Evolutionary conservation across 495 filamentous ascomycete genomes (phyloP).

Genomic region (Neurospora sp.): DNA sequence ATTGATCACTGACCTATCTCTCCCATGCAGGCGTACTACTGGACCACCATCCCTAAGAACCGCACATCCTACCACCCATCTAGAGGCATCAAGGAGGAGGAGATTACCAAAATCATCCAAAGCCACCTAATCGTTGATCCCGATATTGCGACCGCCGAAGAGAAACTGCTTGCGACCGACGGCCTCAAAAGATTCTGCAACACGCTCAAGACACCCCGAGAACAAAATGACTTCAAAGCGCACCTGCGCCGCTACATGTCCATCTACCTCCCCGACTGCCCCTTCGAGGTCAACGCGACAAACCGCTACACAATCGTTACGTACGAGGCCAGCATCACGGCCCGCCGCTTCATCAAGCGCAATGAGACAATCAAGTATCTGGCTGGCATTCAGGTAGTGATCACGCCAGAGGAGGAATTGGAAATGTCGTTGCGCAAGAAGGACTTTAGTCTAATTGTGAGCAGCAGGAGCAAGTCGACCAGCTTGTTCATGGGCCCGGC

Average conservation of each 20-base stretch:
- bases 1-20: neutral
- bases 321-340: conserved; percentile 81
- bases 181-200: conserved; percentile 64
- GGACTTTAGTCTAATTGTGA: conserved; percentile 95
- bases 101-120: conserved; percentile 68
- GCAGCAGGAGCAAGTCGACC: conserved; percentile 76
- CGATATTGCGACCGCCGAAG: conserved; percentile 57
- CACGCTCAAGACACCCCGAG: conserved; percentile 58
- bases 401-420: conserved; percentile 83
- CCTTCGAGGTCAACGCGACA: conserved; percentile 87
- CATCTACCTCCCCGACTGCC: conserved; percentile 85
- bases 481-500: conserved; percentile 91
- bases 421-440: conserved; percentile 66
- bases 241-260: conserved; percentile 88
- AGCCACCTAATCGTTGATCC: conserved; percentile 66
- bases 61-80: conserved; percentile 75
- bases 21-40: conserved; percentile 67
- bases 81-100: conserved; percentile 71
- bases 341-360: conserved; percentile 62
- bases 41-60: conserved; percentile 94
- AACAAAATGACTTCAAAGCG: conserved; percentile 77
- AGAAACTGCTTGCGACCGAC: conserved; percentile 57
- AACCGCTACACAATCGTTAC: conserved; percentile 90
- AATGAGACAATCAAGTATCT: conserved; percentile 88
- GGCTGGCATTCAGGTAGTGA: conserved; percentile 74